A percentile compares a stretch with the other conserved stretches of the same genome.
Evolutionary conservation across 2,329 filamentous ascomycete genomes (phyloP).

Genomic region (Trichoderma sp.): DNA sequence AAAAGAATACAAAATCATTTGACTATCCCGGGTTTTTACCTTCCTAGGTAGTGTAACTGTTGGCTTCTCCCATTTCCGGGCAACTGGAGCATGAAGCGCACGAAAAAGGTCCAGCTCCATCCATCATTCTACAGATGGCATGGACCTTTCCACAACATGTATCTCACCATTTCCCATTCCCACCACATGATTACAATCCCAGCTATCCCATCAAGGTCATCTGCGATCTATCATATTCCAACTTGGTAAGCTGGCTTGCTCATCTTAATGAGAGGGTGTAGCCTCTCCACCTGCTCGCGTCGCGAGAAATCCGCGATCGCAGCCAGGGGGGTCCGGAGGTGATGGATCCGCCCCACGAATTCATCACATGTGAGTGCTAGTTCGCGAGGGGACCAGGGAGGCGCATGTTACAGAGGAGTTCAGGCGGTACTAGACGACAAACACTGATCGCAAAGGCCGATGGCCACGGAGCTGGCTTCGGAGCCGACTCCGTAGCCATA

Average conservation of each 20-base stretch:
- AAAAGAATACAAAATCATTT: background rate
- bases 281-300: background rate
- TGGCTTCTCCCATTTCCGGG: background rate
- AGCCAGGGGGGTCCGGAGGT: background rate
- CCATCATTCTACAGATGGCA: background rate
- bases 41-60: background rate
- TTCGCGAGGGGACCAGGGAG: background rate
- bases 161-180: background rate
- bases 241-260: background rate
- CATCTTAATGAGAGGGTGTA: background rate
- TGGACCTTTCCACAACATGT: background rate
- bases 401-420: background rate
- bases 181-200: background rate
- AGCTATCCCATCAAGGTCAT: background rate
- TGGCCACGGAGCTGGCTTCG: background rate
- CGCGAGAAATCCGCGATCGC: background rate
- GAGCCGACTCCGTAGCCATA: background rate
- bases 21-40: background rate
- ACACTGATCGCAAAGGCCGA: background rate
- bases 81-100: no score
- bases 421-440: background rate
- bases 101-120: background rate
- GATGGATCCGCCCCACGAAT: background rate
- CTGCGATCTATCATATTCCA: background rate
- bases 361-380: background rate